These are phyloP conservation scores for Gastrodia elata DNA, from an alignment of 106 monocot species.

Conservation along the genomic window DNA sequence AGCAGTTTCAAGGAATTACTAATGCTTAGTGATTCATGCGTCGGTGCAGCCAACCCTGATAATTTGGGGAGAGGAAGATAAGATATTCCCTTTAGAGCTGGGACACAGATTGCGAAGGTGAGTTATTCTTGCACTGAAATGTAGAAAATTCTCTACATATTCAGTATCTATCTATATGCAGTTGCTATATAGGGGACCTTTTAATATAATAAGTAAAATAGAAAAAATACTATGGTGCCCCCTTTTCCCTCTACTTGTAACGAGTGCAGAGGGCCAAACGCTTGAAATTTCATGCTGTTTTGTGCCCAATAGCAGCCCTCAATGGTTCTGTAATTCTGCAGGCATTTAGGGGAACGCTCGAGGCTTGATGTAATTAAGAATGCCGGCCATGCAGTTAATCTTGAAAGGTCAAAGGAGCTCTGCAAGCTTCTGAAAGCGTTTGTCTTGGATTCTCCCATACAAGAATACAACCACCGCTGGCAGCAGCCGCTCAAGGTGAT, in stretches of 20 bases:
- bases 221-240: too few relatives aligned
- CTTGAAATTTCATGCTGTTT: too few relatives aligned
- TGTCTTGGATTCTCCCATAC: slow-evolving; percentile 23
- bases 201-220: too few relatives aligned
- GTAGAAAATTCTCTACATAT: neutral
- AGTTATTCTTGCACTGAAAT: neutral
- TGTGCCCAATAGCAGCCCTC: too few relatives aligned
- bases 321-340: slow-evolving; percentile 15
- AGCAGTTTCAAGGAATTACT: neutral
- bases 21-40: slow-evolving; percentile 6
- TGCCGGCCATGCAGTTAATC: slow-evolving; percentile 82
- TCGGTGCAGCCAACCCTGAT: slow-evolving; percentile 67
- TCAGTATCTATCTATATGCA: neutral
- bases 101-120: slow-evolving; percentile 61
- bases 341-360: slow-evolving; percentile 72
- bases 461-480: slow-evolving; percentile 12
- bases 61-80: slow-evolving; percentile 79
- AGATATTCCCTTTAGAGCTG: slow-evolving; percentile 76
- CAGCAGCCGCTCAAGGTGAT: slow-evolving; percentile 33
- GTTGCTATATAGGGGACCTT: neutral
- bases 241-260: too few relatives aligned
- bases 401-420: slow-evolving; percentile 65
- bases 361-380: slow-evolving; percentile 56
- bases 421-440: slow-evolving; percentile 55
- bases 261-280: too few relatives aligned